phyloP scores from a whole-genome alignment of 768 basidiomycete genomes.

The Tricholoma hemisulphureum region DNA sequence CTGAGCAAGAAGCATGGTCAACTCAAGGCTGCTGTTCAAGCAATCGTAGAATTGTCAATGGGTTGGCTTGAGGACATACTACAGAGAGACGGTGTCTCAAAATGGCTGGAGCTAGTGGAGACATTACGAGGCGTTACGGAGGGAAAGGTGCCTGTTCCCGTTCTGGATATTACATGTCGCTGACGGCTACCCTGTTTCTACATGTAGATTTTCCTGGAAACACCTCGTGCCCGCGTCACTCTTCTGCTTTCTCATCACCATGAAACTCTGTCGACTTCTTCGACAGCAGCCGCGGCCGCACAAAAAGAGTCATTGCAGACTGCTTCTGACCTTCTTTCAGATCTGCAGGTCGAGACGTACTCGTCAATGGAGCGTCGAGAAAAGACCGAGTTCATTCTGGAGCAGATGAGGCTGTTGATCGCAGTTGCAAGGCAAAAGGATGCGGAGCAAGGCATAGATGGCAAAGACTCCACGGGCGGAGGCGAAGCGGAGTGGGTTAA shows the following conservation, averaged over 20 bases:
- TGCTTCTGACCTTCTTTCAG: constrained; percentile 89
- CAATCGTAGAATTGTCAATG: constrained; percentile 88
- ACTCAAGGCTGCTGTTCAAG: constrained; percentile 83
- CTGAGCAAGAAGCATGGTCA: constrained; percentile 98
- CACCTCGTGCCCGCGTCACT: constrained; percentile 92
- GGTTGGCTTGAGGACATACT: constrained; percentile 79
- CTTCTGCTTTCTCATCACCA: constrained; percentile 82
- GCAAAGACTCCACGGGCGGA: constrained; percentile 60
- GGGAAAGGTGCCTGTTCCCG: constrained; percentile 70
- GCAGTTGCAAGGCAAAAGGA: constrained; percentile 77
- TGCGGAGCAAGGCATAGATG: constrained; percentile 58
- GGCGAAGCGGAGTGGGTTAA: constrained; percentile 93
- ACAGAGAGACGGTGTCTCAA: constrained; percentile 60
- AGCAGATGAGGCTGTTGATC: constrained; percentile 92
- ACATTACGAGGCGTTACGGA: constrained; percentile 91
- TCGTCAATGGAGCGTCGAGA: constrained; percentile 97
- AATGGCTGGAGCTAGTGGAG: constrained; percentile 86
- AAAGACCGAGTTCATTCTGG: constrained; percentile 97
- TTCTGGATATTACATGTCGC: neutral
- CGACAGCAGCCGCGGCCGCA: constrained; percentile 42
- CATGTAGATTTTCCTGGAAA: constrained; percentile 89
- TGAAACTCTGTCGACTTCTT: constrained; percentile 59
- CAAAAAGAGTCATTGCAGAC: constrained; percentile 73
- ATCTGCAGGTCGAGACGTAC: constrained; percentile 98
- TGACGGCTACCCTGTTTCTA: neutral